phyloP scores from a whole-genome alignment of 371 early-diverging fungal species.

The Circinella umbellata region DNA sequence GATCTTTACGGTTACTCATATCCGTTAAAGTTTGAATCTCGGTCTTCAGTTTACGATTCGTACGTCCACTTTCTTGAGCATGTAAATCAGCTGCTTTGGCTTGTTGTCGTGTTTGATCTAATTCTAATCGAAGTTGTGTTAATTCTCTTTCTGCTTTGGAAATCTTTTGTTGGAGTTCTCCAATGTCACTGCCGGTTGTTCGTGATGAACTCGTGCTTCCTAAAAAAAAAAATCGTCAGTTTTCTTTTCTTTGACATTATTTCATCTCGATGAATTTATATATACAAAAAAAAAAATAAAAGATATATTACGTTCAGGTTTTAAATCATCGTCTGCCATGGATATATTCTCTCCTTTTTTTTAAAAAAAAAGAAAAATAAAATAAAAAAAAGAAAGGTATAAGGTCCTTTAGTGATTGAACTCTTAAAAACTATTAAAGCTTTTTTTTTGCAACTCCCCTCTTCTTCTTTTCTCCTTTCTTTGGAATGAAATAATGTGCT shows the following conservation, averaged over 20 bases:
- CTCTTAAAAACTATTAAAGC: not conserved
- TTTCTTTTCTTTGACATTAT: too few species aligned
- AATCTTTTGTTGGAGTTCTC: constrained; percentile 53
- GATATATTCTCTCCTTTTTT: not conserved
- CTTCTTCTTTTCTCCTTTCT: not conserved
- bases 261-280: not conserved
- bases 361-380: too few species aligned
- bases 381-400: too few species aligned
- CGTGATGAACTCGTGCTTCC: constrained; percentile 24
- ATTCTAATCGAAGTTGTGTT: constrained; percentile 33
- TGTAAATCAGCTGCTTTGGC: constrained; percentile 52
- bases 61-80: constrained; percentile 52
- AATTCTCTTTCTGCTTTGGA: constrained; percentile 49
- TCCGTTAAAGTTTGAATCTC: constrained; percentile 57
- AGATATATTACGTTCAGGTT: constrained; percentile 13
- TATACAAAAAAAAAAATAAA: not conserved
- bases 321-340: constrained; percentile 17
- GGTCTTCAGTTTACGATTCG: constrained; percentile 52
- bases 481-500: not conserved
- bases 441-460: constrained; percentile 10
- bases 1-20: constrained; percentile 57
- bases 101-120: constrained; percentile 51
- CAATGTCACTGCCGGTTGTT: constrained; percentile 55
- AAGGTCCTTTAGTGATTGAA: not conserved
- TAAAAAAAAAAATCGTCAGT: not conserved